Conservation (phyloP, 2,329 filamentous ascomycete genomes). For the Mycocentrospora acerina region DNA sequence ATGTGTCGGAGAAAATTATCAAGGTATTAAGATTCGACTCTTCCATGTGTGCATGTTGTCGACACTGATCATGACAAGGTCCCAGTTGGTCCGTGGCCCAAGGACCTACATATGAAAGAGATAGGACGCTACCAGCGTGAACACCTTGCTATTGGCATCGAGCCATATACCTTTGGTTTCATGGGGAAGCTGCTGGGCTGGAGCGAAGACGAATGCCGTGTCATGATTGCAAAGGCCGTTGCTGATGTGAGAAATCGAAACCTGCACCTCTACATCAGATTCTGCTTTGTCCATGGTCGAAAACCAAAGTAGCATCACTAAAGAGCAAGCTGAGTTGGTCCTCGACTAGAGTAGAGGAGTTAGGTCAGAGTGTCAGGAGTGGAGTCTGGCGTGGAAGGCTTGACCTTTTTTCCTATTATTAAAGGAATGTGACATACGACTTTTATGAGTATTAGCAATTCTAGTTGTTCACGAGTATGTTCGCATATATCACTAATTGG, state of each 20-base stretch:
- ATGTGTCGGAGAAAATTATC: constrained; percentile 36
- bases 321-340: too few species aligned
- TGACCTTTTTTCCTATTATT: too few species aligned
- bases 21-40: constrained; percentile 23
- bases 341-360: too few species aligned
- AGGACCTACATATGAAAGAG: constrained; percentile 53
- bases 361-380: too few species aligned
- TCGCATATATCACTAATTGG: too few species aligned
- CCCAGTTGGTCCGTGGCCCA: constrained; percentile 47
- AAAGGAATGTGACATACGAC: too few species aligned
- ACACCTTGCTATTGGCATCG: constrained; percentile 38
- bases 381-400: too few species aligned
- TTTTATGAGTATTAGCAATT: too few species aligned
- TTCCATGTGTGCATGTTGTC: neutral
- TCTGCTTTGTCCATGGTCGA: constrained; percentile 37
- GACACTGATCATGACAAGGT: constrained; percentile 20
- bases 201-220: constrained; percentile 36
- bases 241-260: constrained; percentile 32
- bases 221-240: constrained; percentile 36
- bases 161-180: constrained; percentile 40
- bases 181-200: constrained; percentile 40
- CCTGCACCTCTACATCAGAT: constrained; percentile 36
- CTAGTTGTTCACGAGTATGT: too few species aligned
- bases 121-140: constrained; percentile 48
- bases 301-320: too few species aligned